Evolutionary conservation across 805 yeast genomes (phyloP), one percentile per base, ranked within the genome.

Genomic region (Monosporozyma servazzii): DNA sequence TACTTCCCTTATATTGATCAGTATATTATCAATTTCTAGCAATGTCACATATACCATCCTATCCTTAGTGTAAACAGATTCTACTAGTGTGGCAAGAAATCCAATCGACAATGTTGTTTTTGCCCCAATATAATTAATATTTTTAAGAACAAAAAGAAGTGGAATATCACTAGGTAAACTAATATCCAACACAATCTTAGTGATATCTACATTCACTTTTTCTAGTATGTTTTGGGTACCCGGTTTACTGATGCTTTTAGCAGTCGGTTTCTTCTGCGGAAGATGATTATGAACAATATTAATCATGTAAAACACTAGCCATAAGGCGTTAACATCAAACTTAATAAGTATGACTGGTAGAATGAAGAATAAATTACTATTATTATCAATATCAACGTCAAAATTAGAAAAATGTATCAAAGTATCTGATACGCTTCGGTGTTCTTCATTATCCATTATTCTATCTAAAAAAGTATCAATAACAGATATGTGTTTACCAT

Each of bases 281-380:
- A 48, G 17, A 49, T 58, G 57, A 36, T 48, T 42, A 8, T 17
- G 45, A 13, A 50, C 45, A 9, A 64, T 55, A 36, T 57, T 56
- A 45, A 29, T 53, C 17, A 61, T 31, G 39, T 57, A 64, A 48
- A 57, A 61, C 3, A 39, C 18, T 10, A 64, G 46, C 70, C 67
- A 66, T n/a, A 66, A 53, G 3, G 61, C n/a, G 51, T 59, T 61
- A 7, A 65, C 59, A 51, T 66, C 71, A 23, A 67, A 47, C 31
- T 58, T 60, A 2, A 62, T n/a, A 21, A 57, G 56, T 15, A 64
- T 44, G 13, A 49, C 47, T 1, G 70, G 68, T 11, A 65, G 39
- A 13, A 15, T 36, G n/a, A 61, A 25, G 10, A 8, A 18, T 2
- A 51, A 27, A 3, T 37, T 41, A 1, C 37, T 29, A 15, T 41